These are phyloP conservation scores for Ettlia oleoabundans DNA, from an alignment of 139 green algal species.

Conservation along the genomic window DNA sequence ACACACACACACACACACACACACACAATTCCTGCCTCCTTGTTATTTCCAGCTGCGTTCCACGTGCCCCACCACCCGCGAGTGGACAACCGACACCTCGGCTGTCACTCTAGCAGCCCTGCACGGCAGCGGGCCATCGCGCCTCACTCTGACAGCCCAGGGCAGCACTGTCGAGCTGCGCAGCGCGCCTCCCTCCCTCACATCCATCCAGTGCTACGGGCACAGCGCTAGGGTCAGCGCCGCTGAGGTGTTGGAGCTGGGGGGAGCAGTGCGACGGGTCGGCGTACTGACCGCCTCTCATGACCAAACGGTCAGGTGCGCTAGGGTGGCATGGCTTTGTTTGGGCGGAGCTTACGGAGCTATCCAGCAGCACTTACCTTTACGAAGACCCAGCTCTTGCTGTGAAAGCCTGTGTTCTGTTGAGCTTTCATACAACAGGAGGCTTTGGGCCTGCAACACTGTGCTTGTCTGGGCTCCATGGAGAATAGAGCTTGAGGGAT, in stretches of 20 bases:
- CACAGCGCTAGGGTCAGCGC: constrained; percentile 13
- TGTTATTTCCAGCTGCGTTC: background rate
- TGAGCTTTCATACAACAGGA: no score
- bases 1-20: no score
- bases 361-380: background rate
- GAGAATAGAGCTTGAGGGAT: no score
- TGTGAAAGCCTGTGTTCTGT: no score
- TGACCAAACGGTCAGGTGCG: constrained; percentile 32
- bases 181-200: background rate
- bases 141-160: constrained; percentile 13
- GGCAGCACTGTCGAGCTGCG: constrained; percentile 16
- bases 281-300: background rate
- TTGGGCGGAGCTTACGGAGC: background rate
- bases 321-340: background rate
- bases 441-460: no score
- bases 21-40: no score
- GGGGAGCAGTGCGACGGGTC: background rate
- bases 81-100: constrained; percentile 21
- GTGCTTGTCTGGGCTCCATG: no score
- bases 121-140: background rate
- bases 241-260: constrained; percentile 8
- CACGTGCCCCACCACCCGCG: background rate
- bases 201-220: constrained; percentile 12
- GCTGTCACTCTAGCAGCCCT: constrained; percentile 1
- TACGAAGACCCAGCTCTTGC: no score